These are phyloP conservation scores for Paramecium biaurelia DNA, from an alignment of 73 alveolate species.

Conservation along the genomic window DNA sequence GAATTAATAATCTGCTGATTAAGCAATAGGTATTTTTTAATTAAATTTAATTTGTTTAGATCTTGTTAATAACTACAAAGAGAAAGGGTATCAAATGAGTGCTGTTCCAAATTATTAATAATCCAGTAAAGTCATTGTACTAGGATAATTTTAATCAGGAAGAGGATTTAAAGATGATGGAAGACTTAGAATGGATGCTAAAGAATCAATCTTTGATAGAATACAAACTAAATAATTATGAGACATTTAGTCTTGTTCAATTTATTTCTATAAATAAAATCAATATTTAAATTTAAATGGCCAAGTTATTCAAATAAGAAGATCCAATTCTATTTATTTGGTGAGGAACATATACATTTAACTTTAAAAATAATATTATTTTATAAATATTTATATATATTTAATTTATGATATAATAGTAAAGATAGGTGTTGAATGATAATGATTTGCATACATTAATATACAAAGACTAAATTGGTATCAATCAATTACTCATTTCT, in stretches of 20 bases:
- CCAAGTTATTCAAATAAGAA: not conserved
- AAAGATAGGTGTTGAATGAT: not conserved
- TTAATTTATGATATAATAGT: not conserved
- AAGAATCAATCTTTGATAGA: constrained; percentile 30
- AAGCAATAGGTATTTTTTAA: not conserved
- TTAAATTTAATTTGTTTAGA: not conserved
- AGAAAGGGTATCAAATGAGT: not conserved
- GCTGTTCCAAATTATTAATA: not conserved
- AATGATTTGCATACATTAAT: constrained; percentile 20
- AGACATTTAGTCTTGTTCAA: not conserved
- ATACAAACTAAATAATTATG: not conserved
- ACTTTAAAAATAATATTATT: not conserved
- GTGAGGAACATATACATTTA: not conserved
- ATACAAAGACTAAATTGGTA: constrained; percentile 23
- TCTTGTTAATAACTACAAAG: not conserved
- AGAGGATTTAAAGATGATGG: not conserved
- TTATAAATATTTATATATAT: not conserved
- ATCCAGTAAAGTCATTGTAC: not conserved
- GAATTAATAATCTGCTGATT: constrained; percentile 1
- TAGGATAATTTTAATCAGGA: not conserved
- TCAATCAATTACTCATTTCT: constrained; percentile 22
- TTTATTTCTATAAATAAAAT: not conserved
- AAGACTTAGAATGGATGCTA: not conserved
- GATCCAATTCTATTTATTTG: not conserved
- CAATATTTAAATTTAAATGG: not conserved